phyloP scores from a whole-genome alignment of 495 filamentous ascomycete genomes.

The Melanomma pulvis-pyrius region DNA sequence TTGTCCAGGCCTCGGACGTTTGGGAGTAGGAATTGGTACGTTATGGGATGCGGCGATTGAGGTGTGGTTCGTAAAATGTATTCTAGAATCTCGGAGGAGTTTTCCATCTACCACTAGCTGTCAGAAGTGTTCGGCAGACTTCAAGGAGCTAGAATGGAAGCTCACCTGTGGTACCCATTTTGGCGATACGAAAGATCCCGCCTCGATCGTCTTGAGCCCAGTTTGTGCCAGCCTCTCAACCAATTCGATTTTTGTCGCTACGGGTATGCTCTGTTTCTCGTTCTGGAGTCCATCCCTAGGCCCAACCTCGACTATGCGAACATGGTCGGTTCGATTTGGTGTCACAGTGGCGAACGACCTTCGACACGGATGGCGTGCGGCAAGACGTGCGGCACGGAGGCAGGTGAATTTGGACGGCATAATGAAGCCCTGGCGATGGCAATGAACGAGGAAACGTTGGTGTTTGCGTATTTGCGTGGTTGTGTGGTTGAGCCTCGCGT shows the following conservation, averaged over 20 bases:
- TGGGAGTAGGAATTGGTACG: conserved; percentile 92
- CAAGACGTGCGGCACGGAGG: conserved; percentile 33
- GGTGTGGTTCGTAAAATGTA: conserved; percentile 67
- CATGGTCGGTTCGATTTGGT: conserved; percentile 46
- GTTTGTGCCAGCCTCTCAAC: conserved; percentile 80
- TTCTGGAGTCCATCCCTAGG: conserved; percentile 95
- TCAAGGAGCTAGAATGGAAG: not conserved
- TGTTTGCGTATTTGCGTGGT: not conserved
- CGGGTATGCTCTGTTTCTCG: conserved; percentile 79
- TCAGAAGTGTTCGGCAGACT: conserved; percentile 4
- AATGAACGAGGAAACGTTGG: not conserved
- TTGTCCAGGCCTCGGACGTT: conserved; percentile 80
- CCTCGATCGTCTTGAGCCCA: conserved; percentile 85
- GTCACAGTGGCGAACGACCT: conserved; percentile 29
- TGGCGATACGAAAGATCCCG: conserved; percentile 90
- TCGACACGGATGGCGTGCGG: conserved; percentile 32
- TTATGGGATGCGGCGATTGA: conserved; percentile 63
- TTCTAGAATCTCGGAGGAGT: conserved; percentile 79
- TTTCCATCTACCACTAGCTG: conserved; percentile 72
- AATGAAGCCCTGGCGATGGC: not conserved
- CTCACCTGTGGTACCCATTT: conserved; percentile 97
- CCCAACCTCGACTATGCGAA: conserved; percentile 85
- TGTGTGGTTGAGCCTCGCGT: not conserved
- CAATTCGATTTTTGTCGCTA: conserved; percentile 83
- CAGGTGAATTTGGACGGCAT: conserved; percentile 31